Conservation (phyloP, 2,329 filamentous ascomycete species). For the Cercospora brassicicola region DNA sequence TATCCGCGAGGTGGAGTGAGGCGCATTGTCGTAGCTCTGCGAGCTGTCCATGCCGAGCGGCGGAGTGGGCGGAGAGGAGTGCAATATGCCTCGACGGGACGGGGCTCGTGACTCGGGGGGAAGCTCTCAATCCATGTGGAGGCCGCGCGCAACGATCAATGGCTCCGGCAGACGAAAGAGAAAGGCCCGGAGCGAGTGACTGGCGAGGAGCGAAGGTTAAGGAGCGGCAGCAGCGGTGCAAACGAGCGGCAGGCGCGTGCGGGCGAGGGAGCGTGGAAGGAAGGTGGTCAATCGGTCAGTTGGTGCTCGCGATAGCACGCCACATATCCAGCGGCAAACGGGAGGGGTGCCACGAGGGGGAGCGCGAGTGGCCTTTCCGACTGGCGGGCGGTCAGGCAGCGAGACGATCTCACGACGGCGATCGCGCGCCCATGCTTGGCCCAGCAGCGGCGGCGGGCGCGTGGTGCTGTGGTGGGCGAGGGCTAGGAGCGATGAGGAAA, state of each 20-base stretch:
- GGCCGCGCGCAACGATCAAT: neutral
- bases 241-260: conserved; percentile 8
- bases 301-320: conserved; percentile 11
- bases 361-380: neutral
- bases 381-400: conserved; percentile 11
- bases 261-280: neutral
- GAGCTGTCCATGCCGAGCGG: conserved; percentile 16
- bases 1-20: conserved; percentile 18
- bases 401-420: conserved; percentile 9
- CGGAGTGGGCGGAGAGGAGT: neutral
- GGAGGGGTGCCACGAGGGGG: neutral
- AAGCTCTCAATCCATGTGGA: neutral
- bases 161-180: neutral
- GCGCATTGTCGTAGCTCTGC: conserved; percentile 24
- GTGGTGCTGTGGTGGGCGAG: neutral
- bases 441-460: too few relatives aligned
- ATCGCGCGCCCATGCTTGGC: neutral
- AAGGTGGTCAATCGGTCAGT: neutral
- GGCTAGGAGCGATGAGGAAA: neutral
- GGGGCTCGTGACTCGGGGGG: neutral
- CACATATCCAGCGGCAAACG: conserved; percentile 12
- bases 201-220: neutral
- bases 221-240: neutral
- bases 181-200: neutral
- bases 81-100: neutral